phyloP scores from a whole-genome alignment of 2,329 filamentous ascomycete genomes.

The Neonectria sp. region DNA sequence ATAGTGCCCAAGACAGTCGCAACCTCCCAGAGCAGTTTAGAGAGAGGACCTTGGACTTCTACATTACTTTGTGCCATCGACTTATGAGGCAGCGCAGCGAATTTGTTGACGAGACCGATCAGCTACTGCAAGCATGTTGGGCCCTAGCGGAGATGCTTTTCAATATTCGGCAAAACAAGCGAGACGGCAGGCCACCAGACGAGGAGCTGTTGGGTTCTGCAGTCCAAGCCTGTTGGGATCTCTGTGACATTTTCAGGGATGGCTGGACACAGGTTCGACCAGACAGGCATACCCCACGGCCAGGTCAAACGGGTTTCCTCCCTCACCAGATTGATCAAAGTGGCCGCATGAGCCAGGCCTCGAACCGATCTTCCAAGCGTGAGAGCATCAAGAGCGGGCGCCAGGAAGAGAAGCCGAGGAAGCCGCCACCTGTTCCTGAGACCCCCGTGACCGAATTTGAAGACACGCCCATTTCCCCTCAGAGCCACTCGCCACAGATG shows the following conservation, averaged over 20 bases:
- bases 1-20: slow-evolving; percentile 87
- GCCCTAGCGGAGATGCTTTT: slow-evolving; percentile 93
- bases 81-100: slow-evolving; percentile 95
- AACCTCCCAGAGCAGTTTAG: slow-evolving; percentile 88
- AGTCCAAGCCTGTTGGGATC: slow-evolving; percentile 94
- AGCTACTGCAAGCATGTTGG: slow-evolving; percentile 90
- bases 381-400: slow-evolving; percentile 65
- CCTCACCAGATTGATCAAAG: slow-evolving; percentile 68
- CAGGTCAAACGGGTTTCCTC: slow-evolving; percentile 84
- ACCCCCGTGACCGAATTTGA: slow-evolving; percentile 97
- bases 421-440: slow-evolving; percentile 76
- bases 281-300: slow-evolving; percentile 87
- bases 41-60: slow-evolving; percentile 93
- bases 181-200: slow-evolving; percentile 80
- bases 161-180: slow-evolving; percentile 85
- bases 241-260: slow-evolving; percentile 93
- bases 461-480: slow-evolving; percentile 87
- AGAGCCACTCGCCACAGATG: slow-evolving; percentile 80
- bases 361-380: slow-evolving; percentile 68
- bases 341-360: slow-evolving; percentile 65
- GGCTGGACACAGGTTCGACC: slow-evolving; percentile 92
- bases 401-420: slow-evolving; percentile 65
- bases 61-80: slow-evolving; percentile 92
- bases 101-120: slow-evolving; percentile 85
- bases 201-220: slow-evolving; percentile 90